Base-by-base conservation (phyloP, 148 eudicot genomes). In the Arbutus unedo region DNA sequence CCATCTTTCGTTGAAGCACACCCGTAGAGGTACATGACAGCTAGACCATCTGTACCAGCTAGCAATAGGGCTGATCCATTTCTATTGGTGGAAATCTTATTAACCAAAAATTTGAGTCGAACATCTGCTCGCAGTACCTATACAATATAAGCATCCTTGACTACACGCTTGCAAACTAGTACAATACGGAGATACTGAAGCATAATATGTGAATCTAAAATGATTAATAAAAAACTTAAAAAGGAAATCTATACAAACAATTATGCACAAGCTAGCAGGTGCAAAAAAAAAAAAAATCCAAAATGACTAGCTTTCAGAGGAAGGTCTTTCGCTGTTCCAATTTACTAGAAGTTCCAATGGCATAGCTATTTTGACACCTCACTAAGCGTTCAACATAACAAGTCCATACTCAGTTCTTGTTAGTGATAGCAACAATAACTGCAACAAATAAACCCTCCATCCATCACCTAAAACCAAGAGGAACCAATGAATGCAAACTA, bases 11-110 rank as follows among this genome's bases (percentile, higher is more conserved):
- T 31, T 48, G 97, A 93, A 85, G 82, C 79, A 16, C 88, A 91
- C 21, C 95, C 97, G 86, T 89, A 91, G 47, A 93, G 94, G 84
- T 91, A 89, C 94, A 94, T 88, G 81, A 94, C 89, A 72, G 83
- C 83, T 41, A 94, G 83, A 59, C 95, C 93, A 87, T 91, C 88
- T 78, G 86, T 78, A 79, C 99, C 92, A 68, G 85, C 88, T 82
- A 96, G 90, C 64, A 96, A 83, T 85, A 96, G 68, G 13, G 93
- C 98, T 81, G 98, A 94, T 79, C 98, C 97, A 88, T 88, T 92
- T 85, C 86, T 84, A 83, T 96, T 96, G n/a, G 93, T 81, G 54
- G 92, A 89, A 74, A 96, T 90, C 83, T 87, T 92, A 81, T 86
- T 81, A 59, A 96, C 93, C 85, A 81, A 85, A 89, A 90, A 93